phyloP scores from a whole-genome alignment of 148 eudicot genomes.

The Silene latifolia region DNA sequence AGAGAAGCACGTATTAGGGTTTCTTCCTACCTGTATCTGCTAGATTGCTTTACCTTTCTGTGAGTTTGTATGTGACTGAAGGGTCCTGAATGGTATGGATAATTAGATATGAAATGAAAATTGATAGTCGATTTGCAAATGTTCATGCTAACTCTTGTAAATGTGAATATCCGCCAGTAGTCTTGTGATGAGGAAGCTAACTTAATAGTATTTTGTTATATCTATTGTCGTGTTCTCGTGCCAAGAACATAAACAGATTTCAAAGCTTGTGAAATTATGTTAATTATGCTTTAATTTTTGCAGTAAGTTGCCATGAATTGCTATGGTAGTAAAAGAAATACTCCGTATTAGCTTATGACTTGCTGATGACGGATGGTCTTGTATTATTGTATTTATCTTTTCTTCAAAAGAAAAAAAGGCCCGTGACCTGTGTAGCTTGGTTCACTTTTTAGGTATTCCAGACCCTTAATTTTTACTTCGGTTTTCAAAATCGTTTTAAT shows the following conservation, averaged over 20 bases:
- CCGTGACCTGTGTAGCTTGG: too few relatives aligned
- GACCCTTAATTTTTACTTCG: too few relatives aligned
- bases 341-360: neutral
- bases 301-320: too few relatives aligned
- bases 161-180: neutral
- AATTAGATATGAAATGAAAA: too few relatives aligned
- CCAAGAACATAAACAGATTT: neutral
- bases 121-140: too few relatives aligned
- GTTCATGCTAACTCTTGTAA: neutral
- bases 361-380: neutral
- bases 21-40: neutral
- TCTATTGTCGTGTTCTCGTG: neutral
- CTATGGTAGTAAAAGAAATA: too few relatives aligned
- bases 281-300: neutral
- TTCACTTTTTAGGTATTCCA: too few relatives aligned
- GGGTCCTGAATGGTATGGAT: neutral
- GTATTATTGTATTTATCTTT: neutral
- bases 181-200: slow-evolving; percentile 1
- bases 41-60: neutral
- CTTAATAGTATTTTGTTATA: neutral
- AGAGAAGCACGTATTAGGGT: neutral
- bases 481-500: too few relatives aligned
- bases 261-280: neutral
- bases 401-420: too few relatives aligned
- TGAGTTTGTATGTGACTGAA: neutral